Conservation (phyloP, 2,329 filamentous ascomycete genomes). For the Colletotrichum chrysophilum region DNA sequence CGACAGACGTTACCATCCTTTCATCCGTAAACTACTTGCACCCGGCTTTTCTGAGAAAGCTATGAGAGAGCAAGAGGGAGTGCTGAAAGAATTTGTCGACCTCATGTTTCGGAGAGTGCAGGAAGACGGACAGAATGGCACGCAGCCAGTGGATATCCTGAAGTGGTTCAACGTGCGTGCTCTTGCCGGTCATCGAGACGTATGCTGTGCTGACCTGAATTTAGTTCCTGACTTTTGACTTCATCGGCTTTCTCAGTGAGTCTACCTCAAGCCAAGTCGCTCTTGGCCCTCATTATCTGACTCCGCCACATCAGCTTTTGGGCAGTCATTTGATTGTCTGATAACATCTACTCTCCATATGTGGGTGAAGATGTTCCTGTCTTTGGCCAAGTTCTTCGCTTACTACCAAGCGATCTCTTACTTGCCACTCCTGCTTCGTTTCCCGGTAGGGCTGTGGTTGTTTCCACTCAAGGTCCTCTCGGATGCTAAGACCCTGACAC, state of each 20-base stretch:
- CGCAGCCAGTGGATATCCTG: conserved; percentile 24
- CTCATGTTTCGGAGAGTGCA: conserved; percentile 40
- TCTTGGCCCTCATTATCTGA: neutral
- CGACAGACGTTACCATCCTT: neutral
- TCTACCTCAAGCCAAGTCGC: neutral
- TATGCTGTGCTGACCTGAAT: neutral
- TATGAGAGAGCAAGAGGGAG: conserved; percentile 25
- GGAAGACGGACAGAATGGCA: conserved; percentile 26
- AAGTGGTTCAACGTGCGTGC: conserved; percentile 26
- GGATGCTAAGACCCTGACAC: neutral
- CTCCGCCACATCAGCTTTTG: conserved; percentile 22
- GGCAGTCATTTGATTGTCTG: conserved; percentile 31
- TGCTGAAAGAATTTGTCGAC: conserved; percentile 40
- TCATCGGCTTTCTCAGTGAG: conserved; percentile 29
- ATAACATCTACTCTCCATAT: conserved; percentile 25
- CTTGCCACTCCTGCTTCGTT: neutral
- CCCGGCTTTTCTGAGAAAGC: conserved; percentile 27
- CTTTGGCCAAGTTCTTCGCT: conserved; percentile 5
- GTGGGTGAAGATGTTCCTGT: conserved; percentile 29
- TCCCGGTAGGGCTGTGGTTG: neutral
- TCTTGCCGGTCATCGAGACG: neutral
- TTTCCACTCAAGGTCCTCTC: neutral
- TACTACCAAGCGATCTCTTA: neutral
- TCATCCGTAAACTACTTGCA: conserved; percentile 5
- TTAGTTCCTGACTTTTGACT: conserved; percentile 29